A percentile compares a stretch with the other conserved stretches of the same genome.
Conservation (phyloP, 306 rosid species). For the Castanospermum australe region DNA sequence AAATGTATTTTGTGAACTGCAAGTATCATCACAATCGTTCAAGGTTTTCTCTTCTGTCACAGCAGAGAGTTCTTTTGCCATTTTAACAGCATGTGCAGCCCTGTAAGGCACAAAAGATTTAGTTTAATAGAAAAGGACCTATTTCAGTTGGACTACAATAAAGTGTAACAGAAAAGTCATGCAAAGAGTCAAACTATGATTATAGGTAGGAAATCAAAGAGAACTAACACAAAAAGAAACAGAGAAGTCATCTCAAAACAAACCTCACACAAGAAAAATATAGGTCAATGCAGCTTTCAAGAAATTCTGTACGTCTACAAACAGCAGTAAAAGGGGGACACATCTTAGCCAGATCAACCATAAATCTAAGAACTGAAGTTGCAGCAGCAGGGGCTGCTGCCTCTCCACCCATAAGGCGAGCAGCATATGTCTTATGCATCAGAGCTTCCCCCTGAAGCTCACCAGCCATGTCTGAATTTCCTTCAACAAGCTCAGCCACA, state of each 20-base stretch:
- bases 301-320: slow-evolving; percentile 90
- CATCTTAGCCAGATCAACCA: slow-evolving; percentile 99
- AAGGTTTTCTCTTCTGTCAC: slow-evolving; percentile 73
- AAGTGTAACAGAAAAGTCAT: neutral
- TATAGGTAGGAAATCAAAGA: neutral
- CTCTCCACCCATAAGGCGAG: slow-evolving; percentile 99
- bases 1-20: slow-evolving; percentile 89
- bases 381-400: slow-evolving; percentile 99
- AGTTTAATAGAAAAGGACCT: slow-evolving; percentile 12
- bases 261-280: slow-evolving; percentile 98
- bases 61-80: slow-evolving; percentile 89
- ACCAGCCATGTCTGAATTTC: slow-evolving; percentile 93
- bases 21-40: slow-evolving; percentile 77
- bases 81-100: slow-evolving; percentile 94
- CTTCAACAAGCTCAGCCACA: slow-evolving; percentile 97
- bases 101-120: slow-evolving; percentile 48
- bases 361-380: slow-evolving; percentile 89
- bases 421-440: slow-evolving; percentile 99
- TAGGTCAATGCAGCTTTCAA: slow-evolving; percentile 91
- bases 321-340: slow-evolving; percentile 85
- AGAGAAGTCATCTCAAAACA: slow-evolving; percentile 32
- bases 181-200: slow-evolving; percentile 3
- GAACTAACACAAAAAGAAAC: neutral
- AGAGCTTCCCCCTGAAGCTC: slow-evolving; percentile 99
- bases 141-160: neutral